Evolutionary conservation across 176 grass and related monocot genomes (phyloP), one percentile per base, ranked within the genome.

Genomic region (Musa acuminata): DNA sequence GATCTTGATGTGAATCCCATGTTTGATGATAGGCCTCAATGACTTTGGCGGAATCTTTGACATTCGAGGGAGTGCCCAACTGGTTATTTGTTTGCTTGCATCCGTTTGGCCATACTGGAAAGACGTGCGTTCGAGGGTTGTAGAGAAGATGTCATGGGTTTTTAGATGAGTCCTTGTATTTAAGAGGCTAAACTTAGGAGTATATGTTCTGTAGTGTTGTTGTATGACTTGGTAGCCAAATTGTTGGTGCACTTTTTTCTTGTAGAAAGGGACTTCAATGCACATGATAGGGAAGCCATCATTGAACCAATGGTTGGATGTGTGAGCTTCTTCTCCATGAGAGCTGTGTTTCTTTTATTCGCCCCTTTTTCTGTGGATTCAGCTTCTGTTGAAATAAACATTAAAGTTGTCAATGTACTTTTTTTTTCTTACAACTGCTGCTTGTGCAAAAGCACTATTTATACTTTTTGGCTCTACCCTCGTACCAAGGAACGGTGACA

Each of bases 71-170:
- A 12, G 13, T 48, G 29, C 8, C 8, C 35, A 43, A 59, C 59
- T 75, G 72, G 49, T 59, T 57, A 75, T 75, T 75, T 49, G 53
- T 11, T 75, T 75, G 43, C 67, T 70, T 48, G 20, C 54, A 75
- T 59, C 43, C 20, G 19, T 55, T 1, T 48, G 14, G 72, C 29
- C 25, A 2, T 59, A 43, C 25, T 52, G 9, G 13, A 59, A 74
- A 1, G 59, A 48, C 48, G 53, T 35, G 8, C 59, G 9, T 55
- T 59, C 26, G 13, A 59, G 14, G 25, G 16, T 74, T 58, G 19
- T 59, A 58, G 72, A 59, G 51, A 13, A 72, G 35, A 43, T 35
- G 27, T 74, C 26, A 72, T 52, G 16, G 19, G 24, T 58, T 17
- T 43, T 57, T n/a, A 24, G 54, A 17, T 19, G 25, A 43, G 25